Evolutionary conservation across 2,329 filamentous ascomycete species (phyloP).

Genomic region (Harringtonia aguacate): DNA sequence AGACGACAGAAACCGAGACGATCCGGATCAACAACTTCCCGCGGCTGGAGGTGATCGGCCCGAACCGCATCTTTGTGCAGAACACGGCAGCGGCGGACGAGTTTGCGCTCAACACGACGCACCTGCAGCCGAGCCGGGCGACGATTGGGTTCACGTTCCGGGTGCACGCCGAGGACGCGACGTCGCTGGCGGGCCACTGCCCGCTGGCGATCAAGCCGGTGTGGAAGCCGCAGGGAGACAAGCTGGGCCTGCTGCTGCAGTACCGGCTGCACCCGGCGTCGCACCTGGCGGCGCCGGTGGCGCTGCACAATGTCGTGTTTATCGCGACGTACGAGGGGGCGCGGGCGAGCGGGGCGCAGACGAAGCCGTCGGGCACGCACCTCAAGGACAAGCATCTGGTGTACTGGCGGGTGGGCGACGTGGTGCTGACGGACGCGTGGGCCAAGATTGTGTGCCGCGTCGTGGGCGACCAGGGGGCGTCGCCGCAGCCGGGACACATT

Average conservation of each 20-base stretch:
- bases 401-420: constrained; percentile 70
- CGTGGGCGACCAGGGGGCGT: constrained; percentile 20
- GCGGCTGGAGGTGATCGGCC: constrained; percentile 82
- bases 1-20: constrained; percentile 40
- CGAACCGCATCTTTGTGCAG: constrained; percentile 83
- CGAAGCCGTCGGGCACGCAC: constrained; percentile 71
- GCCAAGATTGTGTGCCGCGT: constrained; percentile 79
- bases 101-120: constrained; percentile 64
- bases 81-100: constrained; percentile 59
- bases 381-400: constrained; percentile 65
- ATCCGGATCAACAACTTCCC: constrained; percentile 83
- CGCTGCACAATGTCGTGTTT: constrained; percentile 62
- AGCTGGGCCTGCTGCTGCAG: constrained; percentile 75
- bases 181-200: constrained; percentile 42
- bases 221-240: constrained; percentile 77
- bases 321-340: constrained; percentile 60
- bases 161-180: constrained; percentile 55
- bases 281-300: constrained; percentile 24
- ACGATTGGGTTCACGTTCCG: constrained; percentile 89
- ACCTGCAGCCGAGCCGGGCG: constrained; percentile 55
- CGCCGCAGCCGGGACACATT: constrained; percentile 52
- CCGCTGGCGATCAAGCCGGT: constrained; percentile 63
- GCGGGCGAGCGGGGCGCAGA: constrained; percentile 57
- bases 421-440: constrained; percentile 40
- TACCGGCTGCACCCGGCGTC: constrained; percentile 66